A percentile compares a stretch with the other conserved stretches of the same genome.
phyloP scores from a whole-genome alignment of 805 yeast genomes.

The Helenozyma baotianmanensis region DNA sequence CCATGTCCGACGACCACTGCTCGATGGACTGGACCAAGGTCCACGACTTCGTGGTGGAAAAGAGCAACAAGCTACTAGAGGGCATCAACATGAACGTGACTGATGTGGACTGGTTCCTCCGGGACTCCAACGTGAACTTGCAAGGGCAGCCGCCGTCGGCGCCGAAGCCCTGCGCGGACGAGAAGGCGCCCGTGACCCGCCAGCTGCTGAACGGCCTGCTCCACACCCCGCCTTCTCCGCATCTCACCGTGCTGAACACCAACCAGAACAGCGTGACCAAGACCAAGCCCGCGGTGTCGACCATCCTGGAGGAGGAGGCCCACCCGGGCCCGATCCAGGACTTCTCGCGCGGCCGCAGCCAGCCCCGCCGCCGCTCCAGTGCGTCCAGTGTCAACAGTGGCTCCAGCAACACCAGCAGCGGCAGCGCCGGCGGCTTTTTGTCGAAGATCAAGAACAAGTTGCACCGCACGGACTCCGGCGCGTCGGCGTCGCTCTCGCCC shows the following conservation, averaged over 20 bases:
- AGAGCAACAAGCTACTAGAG: constrained; percentile 8
- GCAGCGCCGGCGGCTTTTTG: constrained; percentile 24
- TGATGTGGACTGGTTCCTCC: constrained; percentile 51
- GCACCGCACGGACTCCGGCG: constrained; percentile 9
- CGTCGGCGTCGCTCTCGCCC: neutral
- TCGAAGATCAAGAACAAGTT: constrained; percentile 34
- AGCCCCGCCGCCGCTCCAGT: constrained; percentile 18
- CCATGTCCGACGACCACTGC: too few relatives aligned
- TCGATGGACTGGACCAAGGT: constrained; percentile 10
- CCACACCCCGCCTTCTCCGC: constrained; percentile 18
- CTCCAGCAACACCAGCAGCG: constrained; percentile 12
- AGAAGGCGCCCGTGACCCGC: neutral
- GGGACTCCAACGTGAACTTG: constrained; percentile 26
- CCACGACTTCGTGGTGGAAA: constrained; percentile 10
- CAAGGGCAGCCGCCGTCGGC: too few relatives aligned
- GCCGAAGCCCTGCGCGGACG: too few relatives aligned
- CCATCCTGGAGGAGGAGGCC: constrained; percentile 22
- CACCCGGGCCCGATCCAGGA: constrained; percentile 2
- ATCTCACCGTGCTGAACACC: constrained; percentile 22
- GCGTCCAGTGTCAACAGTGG: constrained; percentile 15
- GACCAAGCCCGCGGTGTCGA: constrained; percentile 30
- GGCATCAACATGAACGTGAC: constrained; percentile 34
- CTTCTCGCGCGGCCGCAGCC: neutral
- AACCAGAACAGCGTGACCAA: constrained; percentile 27
- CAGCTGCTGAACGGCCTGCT: neutral